phyloP scores from a whole-genome alignment of 2,329 filamentous ascomycete genomes.

The Monilinia polystroma region DNA sequence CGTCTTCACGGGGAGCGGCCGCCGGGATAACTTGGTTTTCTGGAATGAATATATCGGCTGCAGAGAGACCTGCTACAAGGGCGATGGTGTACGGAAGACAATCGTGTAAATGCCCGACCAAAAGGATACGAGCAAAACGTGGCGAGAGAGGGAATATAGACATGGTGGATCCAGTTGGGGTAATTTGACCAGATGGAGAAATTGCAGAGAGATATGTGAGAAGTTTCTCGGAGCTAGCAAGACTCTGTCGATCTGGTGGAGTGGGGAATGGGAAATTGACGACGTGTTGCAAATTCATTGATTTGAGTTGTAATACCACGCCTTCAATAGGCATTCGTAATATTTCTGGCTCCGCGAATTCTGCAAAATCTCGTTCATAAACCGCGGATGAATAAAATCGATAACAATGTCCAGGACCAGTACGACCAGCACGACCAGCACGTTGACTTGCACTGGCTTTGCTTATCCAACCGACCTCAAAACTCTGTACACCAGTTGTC shows the following conservation, averaged over 20 bases:
- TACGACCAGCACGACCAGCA: slow-evolving; percentile 90
- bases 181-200: slow-evolving; percentile 69
- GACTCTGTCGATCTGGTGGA: slow-evolving; percentile 71
- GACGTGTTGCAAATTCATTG: slow-evolving; percentile 87
- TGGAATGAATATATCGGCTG: slow-evolving; percentile 82
- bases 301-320: slow-evolving; percentile 89
- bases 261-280: slow-evolving; percentile 96
- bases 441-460: slow-evolving; percentile 93
- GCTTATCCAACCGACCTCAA: slow-evolving; percentile 94
- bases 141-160: slow-evolving; percentile 88
- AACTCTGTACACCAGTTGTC: slow-evolving; percentile 90
- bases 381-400: slow-evolving; percentile 91
- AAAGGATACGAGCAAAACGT: slow-evolving; percentile 86
- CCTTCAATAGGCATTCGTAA: slow-evolving; percentile 89
- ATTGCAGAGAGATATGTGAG: slow-evolving; percentile 84
- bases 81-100: slow-evolving; percentile 85
- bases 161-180: slow-evolving; percentile 77
- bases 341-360: slow-evolving; percentile 87
- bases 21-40: slow-evolving; percentile 72
- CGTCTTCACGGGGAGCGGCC: slow-evolving; percentile 46
- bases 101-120: slow-evolving; percentile 78
- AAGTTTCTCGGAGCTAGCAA: slow-evolving; percentile 82
- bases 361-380: slow-evolving; percentile 82
- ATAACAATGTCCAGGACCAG: slow-evolving; percentile 94
- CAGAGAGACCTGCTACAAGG: slow-evolving; percentile 82